Percentiles rank a stretch among this genome's conserved stretches.
Evolutionary conservation across 305 asterid species (phyloP).

Genomic region (Fraxinus latifolia): DNA sequence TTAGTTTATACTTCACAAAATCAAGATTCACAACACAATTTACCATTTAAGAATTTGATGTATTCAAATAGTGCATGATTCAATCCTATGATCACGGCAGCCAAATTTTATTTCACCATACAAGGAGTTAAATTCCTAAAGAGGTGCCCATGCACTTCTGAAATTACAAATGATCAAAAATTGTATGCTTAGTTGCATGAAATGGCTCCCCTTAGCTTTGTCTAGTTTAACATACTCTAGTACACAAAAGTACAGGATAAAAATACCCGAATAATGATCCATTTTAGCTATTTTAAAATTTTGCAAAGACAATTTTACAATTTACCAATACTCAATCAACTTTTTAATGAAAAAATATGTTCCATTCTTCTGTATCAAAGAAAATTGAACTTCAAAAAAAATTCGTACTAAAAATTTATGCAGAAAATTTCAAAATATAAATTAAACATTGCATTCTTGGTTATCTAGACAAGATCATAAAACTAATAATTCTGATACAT

Average conservation of each 20-base stretch:
- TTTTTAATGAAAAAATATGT: not conserved
- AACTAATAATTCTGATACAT: not conserved
- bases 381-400: not conserved
- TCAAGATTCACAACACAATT: not conserved
- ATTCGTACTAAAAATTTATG: not conserved
- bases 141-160: not conserved
- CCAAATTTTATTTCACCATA: not conserved
- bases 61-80: not conserved
- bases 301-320: not conserved
- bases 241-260: not conserved
- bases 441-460: not conserved
- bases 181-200: not conserved
- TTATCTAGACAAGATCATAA: not conserved
- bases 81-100: not conserved
- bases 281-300: not conserved
- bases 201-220: not conserved
- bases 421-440: slow-evolving; percentile 1
- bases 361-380: not conserved
- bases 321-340: not conserved
- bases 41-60: not conserved
- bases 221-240: not conserved
- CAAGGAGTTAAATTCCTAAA: not conserved
- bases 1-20: not conserved
- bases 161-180: not conserved
- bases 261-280: not conserved